Conservation (phyloP, 768 basidiomycete species). For the Ramaria rubella region DNA sequence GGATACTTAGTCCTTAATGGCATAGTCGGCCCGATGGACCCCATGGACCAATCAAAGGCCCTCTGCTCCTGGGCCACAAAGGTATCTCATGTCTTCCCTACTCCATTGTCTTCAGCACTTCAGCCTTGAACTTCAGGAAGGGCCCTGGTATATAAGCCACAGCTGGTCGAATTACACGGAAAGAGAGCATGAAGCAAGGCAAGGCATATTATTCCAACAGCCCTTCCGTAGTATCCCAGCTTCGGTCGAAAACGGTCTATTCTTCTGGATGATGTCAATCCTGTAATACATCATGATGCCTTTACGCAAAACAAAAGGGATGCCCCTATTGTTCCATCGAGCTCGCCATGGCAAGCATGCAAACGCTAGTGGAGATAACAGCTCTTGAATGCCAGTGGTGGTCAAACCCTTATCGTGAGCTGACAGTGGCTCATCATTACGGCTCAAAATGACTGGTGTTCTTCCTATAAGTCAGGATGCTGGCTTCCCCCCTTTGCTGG, state of each 20-base stretch:
- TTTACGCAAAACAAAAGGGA: constrained; percentile 50
- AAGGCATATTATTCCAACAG: neutral
- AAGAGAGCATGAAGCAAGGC: neutral
- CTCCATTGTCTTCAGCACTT: no score
- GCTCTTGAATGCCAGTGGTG: constrained; percentile 57
- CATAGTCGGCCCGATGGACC: no score
- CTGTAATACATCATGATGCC: constrained; percentile 41
- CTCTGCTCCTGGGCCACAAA: no score
- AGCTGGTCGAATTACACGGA: neutral
- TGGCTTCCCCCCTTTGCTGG: constrained; percentile 54
- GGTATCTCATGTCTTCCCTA: no score
- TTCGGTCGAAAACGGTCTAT: constrained; percentile 51
- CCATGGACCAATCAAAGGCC: no score
- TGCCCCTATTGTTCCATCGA: constrained; percentile 38
- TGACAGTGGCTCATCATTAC: constrained; percentile 12
- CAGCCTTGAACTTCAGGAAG: no score
- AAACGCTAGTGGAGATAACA: constrained; percentile 46
- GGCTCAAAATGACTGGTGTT: no score
- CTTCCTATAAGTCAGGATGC: constrained; percentile 72
- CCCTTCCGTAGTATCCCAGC: constrained; percentile 34
- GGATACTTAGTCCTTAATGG: no score
- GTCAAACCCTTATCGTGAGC: constrained; percentile 69
- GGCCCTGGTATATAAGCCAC: no score
- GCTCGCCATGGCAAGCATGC: constrained; percentile 17
- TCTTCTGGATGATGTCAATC: constrained; percentile 50